phyloP scores from a whole-genome alignment of 1,284 basidiomycete species.

The Cutaneotrichosporon sp. region DNA sequence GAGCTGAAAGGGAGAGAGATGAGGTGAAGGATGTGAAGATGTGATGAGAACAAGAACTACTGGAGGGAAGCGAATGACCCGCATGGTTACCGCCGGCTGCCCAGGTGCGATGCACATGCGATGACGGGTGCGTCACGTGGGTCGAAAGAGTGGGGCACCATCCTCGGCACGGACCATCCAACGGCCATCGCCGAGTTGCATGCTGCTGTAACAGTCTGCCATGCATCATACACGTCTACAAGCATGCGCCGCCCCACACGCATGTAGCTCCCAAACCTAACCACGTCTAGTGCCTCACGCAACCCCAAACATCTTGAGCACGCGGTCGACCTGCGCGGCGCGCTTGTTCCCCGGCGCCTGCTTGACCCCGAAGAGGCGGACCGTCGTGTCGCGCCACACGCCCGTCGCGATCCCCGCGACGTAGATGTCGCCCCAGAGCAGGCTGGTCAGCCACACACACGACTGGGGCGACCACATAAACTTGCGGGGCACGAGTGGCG shows the following conservation, averaged over 20 bases:
- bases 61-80: background rate
- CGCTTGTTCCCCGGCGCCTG: conserved; percentile 59
- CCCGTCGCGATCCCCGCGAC: conserved; percentile 77
- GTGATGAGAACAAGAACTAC: background rate
- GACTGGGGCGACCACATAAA: conserved; percentile 92
- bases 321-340: conserved; percentile 44
- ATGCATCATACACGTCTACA: conserved; percentile 2
- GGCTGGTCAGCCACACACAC: conserved; percentile 80
- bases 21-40: background rate
- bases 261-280: too few species aligned
- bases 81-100: background rate
- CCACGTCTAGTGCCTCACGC: too few species aligned
- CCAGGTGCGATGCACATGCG: too few species aligned
- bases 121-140: conserved; percentile 1
- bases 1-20: background rate
- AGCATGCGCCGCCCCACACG: background rate
- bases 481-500: conserved; percentile 65
- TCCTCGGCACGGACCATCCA: conserved; percentile 1
- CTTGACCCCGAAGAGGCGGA: conserved; percentile 84
- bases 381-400: conserved; percentile 82
- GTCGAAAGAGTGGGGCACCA: background rate
- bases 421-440: conserved; percentile 92
- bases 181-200: background rate
- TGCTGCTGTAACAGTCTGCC: background rate
- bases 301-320: conserved; percentile 51